Conservation (phyloP, 2,329 filamentous ascomycete genomes). For the Diaporthe ilicicola region DNA sequence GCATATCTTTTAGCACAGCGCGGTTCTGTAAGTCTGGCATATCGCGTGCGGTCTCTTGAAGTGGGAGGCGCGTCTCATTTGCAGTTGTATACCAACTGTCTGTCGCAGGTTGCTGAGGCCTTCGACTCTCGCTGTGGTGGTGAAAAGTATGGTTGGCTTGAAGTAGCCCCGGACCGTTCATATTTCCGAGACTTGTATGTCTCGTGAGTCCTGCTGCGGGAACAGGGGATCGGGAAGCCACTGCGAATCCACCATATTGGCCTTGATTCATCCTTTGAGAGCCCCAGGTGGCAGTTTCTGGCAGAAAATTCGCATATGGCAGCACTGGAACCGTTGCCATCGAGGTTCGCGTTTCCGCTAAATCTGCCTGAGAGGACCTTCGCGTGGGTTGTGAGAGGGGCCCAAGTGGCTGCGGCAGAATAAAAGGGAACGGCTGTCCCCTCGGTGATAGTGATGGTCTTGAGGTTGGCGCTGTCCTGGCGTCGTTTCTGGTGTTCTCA, state of each 20-base stretch:
- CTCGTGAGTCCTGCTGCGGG: neutral
- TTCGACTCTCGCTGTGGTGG: neutral
- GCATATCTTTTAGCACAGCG: neutral
- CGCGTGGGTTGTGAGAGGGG: neutral
- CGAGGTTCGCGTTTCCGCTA: neutral
- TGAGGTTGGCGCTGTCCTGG: neutral
- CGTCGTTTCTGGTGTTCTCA: no score
- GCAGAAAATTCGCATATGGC: neutral
- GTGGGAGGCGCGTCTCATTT: neutral
- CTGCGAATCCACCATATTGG: neutral
- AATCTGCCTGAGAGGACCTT: neutral
- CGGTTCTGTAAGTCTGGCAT: no score
- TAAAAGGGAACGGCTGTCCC: conserved; percentile 13
- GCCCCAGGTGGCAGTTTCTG: no score
- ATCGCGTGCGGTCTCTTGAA: neutral
- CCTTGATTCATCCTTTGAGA: neutral
- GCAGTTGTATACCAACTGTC: neutral
- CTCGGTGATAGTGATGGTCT: neutral
- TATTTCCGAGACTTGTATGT: no score
- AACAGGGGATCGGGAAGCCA: neutral
- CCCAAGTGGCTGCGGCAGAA: conserved; percentile 14
- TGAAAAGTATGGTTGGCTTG: no score
- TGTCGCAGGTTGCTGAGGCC: neutral
- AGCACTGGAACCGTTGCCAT: neutral
- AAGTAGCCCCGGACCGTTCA: fast-evolving